A percentile compares a stretch with the other conserved stretches of the same genome.
Evolutionary conservation across 78 protist species (phyloP).

Genomic region (Parvularia atlantis): DNA sequence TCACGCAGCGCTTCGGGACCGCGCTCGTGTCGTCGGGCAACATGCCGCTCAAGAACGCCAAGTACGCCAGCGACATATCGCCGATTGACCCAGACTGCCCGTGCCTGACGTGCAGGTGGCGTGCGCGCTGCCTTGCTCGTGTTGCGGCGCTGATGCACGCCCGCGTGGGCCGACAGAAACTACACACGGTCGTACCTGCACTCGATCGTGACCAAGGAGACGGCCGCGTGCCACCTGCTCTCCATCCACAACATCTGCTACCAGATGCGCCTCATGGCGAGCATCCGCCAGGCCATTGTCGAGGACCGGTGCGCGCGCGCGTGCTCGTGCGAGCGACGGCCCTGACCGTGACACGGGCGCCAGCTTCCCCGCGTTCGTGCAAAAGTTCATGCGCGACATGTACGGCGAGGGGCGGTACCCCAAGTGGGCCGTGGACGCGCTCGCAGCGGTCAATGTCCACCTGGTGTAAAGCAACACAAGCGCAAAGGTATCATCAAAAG

Average conservation of each 20-base stretch:
- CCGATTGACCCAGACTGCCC: slow-evolving; percentile 37
- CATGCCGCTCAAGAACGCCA: background rate
- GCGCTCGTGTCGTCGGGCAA: slow-evolving; percentile 48
- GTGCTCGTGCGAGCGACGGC: background rate
- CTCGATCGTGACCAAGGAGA: slow-evolving; percentile 38
- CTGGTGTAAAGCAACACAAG: too few species aligned
- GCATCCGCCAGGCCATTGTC: slow-evolving; percentile 47
- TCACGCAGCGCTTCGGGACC: slow-evolving; percentile 58
- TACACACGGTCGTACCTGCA: slow-evolving; percentile 75
- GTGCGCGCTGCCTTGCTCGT: background rate
- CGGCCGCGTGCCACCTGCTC: slow-evolving; percentile 62
- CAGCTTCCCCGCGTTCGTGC: slow-evolving; percentile 21
- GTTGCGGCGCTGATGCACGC: background rate
- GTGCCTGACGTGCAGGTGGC: slow-evolving; percentile 20
- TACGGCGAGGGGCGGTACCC: slow-evolving; percentile 15
- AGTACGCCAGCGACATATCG: slow-evolving; percentile 5
- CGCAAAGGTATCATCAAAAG: too few species aligned
- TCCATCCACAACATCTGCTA: slow-evolving; percentile 84
- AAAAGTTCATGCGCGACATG: background rate
- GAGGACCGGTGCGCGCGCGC: slow-evolving; percentile 1
- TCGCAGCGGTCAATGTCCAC: slow-evolving; percentile 3
- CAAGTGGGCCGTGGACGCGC: slow-evolving; percentile 13
- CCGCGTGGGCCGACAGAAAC: slow-evolving; percentile 18
- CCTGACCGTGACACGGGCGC: background rate
- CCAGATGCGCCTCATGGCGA: slow-evolving; percentile 60